Percentiles rank a stretch among this genome's conserved stretches.
These are phyloP conservation scores for Musa beccarii DNA, from an alignment of 176 grass and related monocot species.

Conservation along the genomic window DNA sequence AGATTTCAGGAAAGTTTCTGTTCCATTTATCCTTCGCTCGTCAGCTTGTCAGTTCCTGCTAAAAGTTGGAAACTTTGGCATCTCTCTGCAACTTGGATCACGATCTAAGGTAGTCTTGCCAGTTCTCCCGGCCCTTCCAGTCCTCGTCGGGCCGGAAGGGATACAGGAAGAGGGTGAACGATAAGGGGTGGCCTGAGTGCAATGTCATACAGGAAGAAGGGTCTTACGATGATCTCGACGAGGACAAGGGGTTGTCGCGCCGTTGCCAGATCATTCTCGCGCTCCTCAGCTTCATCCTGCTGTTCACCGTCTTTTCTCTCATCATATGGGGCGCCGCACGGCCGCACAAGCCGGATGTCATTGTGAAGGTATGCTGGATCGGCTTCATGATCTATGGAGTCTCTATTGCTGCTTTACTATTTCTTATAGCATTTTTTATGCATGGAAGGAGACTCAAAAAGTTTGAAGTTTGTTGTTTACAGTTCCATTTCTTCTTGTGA, in stretches of 20 bases:
- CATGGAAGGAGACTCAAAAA: too few relatives aligned
- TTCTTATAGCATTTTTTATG: neutral
- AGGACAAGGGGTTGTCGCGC: conserved; percentile 31
- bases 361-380: conserved; percentile 46
- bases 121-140: conserved; percentile 63
- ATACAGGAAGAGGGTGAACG: conserved; percentile 23
- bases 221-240: conserved; percentile 40
- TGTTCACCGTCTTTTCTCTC: conserved; percentile 57
- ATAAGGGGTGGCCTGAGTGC: conserved; percentile 58
- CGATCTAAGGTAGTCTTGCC: neutral
- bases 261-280: conserved; percentile 40
- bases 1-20: neutral
- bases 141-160: conserved; percentile 25
- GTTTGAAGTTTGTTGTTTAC: neutral
- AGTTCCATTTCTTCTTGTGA: too few relatives aligned
- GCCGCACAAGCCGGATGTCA: conserved; percentile 38
- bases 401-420: neutral
- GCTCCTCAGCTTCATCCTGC: conserved; percentile 34
- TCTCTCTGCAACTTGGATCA: neutral
- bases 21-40: too few relatives aligned
- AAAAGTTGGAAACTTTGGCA: too few relatives aligned
- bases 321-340: conserved; percentile 73
- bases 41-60: neutral
- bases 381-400: neutral
- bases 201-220: conserved; percentile 59